Percentiles rank a stretch among this genome's conserved stretches.
Evolutionary conservation across 2,329 filamentous ascomycete genomes (phyloP).

Genomic region (Colletotrichum truncatum): DNA sequence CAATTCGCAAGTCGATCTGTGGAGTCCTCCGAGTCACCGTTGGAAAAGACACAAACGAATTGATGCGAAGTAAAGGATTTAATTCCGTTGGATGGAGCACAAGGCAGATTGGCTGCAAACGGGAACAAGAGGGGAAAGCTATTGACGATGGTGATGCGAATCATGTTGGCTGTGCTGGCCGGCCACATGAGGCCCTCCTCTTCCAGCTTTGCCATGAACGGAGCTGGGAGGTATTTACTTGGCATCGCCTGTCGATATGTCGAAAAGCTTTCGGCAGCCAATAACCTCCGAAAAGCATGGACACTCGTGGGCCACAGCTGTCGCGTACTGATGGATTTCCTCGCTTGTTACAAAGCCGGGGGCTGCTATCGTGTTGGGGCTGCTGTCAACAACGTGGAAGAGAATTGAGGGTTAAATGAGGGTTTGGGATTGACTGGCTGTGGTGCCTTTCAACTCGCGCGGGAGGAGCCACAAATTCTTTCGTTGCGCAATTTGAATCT

Average conservation of each 20-base stretch:
- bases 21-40: neutral
- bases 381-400: slow-evolving; percentile 15
- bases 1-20: neutral
- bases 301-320: neutral
- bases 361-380: slow-evolving; percentile 3
- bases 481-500: slow-evolving; percentile 7
- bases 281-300: neutral
- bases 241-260: neutral
- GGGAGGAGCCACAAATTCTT: slow-evolving; percentile 27
- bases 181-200: too few relatives aligned
- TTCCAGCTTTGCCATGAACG: neutral
- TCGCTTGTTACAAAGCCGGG: slow-evolving; percentile 6
- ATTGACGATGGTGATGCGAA: neutral
- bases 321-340: neutral
- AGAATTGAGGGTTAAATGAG: slow-evolving; percentile 26
- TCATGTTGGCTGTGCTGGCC: neutral
- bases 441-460: slow-evolving; percentile 25
- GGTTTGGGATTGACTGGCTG: slow-evolving; percentile 25
- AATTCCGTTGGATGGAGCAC: slow-evolving; percentile 3
- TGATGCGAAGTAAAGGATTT: neutral
- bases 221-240: neutral
- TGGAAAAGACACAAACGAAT: neutral
- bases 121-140: neutral
- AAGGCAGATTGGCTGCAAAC: neutral
- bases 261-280: neutral